These are phyloP conservation scores for Colletotrichum liriopes DNA, from an alignment of 2,329 filamentous ascomycete genomes.

Conservation along the genomic window DNA sequence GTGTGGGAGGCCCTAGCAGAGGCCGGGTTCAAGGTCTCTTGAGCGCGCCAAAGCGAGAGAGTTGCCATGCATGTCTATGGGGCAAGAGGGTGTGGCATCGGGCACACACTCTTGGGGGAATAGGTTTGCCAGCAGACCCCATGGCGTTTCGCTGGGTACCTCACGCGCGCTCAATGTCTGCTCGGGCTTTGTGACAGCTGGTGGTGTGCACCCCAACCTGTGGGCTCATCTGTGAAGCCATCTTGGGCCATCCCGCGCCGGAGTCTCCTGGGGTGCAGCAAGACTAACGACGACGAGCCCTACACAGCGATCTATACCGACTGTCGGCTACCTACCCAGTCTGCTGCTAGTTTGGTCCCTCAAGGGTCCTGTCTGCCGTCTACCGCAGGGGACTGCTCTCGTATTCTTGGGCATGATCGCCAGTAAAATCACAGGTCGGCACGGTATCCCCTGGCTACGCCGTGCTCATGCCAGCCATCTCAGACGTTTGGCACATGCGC, in stretches of 20 bases:
- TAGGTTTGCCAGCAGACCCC: constrained; percentile 17
- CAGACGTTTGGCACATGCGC: neutral
- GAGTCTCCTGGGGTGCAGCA: constrained; percentile 30
- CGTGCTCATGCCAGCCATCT: neutral
- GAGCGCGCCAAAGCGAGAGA: constrained; percentile 26
- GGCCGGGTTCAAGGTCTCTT: constrained; percentile 24
- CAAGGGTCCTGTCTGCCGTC: constrained; percentile 28
- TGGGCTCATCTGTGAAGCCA: constrained; percentile 22
- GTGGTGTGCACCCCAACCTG: constrained; percentile 33
- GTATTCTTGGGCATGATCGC: constrained; percentile 5
- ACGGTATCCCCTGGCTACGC: neutral
- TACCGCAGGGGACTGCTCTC: constrained; percentile 8
- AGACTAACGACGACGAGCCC: constrained; percentile 28
- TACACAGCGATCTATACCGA: constrained; percentile 28
- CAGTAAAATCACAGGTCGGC: neutral
- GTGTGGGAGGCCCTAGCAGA: constrained; percentile 11
- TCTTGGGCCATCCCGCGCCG: constrained; percentile 25
- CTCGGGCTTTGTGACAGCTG: constrained; percentile 26
- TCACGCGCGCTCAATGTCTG: constrained; percentile 28
- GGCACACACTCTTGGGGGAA: constrained; percentile 34
- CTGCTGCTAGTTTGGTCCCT: constrained; percentile 2
- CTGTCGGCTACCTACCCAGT: constrained; percentile 4
- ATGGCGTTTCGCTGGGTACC: constrained; percentile 5
- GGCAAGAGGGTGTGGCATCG: constrained; percentile 34
- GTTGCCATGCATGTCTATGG: constrained; percentile 33